Evolutionary conservation across 495 filamentous ascomycete species (phyloP).

Genomic region (Peziza echinospora): DNA sequence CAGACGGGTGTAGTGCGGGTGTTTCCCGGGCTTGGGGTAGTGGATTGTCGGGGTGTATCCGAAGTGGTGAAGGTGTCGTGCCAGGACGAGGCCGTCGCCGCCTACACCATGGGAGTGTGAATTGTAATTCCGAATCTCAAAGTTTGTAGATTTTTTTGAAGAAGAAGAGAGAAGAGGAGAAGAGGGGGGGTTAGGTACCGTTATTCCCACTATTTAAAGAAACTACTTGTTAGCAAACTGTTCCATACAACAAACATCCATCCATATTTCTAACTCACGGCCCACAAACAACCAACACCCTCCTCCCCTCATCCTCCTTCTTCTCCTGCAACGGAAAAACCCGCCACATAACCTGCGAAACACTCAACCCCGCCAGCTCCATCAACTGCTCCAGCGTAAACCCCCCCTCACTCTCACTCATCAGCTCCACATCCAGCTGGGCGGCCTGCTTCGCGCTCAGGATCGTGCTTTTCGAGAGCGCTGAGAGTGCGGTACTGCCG

Average conservation of each 20-base stretch:
- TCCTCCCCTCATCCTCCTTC: too few species aligned
- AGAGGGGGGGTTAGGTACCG: neutral
- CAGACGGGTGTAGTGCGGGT: constrained; percentile 33
- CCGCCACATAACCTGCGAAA: neutral
- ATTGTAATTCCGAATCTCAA: constrained; percentile 1
- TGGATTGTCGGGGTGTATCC: constrained; percentile 78
- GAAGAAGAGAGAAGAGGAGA: too few species aligned
- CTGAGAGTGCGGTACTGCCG: too few species aligned
- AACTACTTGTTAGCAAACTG: neutral
- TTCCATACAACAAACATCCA: neutral
- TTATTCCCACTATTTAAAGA: constrained; percentile 2
- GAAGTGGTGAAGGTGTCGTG: constrained; percentile 83
- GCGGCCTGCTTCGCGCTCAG: constrained; percentile 71
- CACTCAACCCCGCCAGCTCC: constrained; percentile 56
- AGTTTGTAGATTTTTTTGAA: neutral
- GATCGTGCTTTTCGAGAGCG: constrained; percentile 30
- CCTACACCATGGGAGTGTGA: constrained; percentile 29
- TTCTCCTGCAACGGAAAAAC: too few species aligned
- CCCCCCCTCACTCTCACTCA: constrained; percentile 49
- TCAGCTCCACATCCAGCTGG: constrained; percentile 78
- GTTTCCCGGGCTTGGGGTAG: constrained; percentile 78
- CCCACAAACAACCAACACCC: constrained; percentile 1
- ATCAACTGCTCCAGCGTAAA: constrained; percentile 94
- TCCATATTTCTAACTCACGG: constrained; percentile 41
- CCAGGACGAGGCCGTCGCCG: constrained; percentile 86